Evolutionary conservation across 2,329 filamentous ascomycete species (phyloP), one percentile per base, ranked within the genome.

Genomic region (Colletotrichum sp.): DNA sequence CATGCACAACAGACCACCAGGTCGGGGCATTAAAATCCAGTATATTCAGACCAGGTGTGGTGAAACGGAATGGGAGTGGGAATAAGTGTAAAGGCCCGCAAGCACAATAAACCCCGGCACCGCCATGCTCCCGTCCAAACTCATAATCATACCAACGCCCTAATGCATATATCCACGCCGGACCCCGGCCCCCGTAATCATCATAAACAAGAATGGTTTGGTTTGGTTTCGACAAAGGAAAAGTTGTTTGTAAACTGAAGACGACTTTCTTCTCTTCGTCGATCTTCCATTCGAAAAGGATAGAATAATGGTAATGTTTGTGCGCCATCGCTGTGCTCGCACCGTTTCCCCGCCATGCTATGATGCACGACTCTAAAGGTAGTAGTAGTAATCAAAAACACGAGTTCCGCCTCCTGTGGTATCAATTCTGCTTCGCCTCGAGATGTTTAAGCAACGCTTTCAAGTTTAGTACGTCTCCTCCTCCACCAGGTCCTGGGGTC

Each of bases 381-480:
- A 36, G 44, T 26, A 16, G 24, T 81, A 81, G 80, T 79, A 77
- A 79, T 81, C 79, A 79, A 80, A 77, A 83, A 83, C 81, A 82
- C 81, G 79, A 44, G 71, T 66, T 78, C 80, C 81, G 78, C 81
- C 82, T 81, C 78, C 63, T 36, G 32, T 76, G 72, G 72, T 76
- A 76, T 76, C 72, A 76, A 76, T 26, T 59, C 72, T 65, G 36
- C 55, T 39, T 34, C 66, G 30, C 44, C 65, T 60, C 62, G 28
- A 18, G 15, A 55, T 49, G 39, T 39, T 55, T 12, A 39, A 32
- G n/a, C 49, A 65, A 28, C 57, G 26, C 21, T 34, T n/a, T 21
- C 24, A 32, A 26, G n/a, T 21, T 84, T 81, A 91, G 78, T 90
- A 91, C 10, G 89, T 91, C 85, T 91, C 89, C 71, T 89, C 89